Evolutionary conservation across 2,329 filamentous ascomycete genomes (phyloP), one percentile per base, ranked within the genome.

Genomic region (Cladophialophora immunda): DNA sequence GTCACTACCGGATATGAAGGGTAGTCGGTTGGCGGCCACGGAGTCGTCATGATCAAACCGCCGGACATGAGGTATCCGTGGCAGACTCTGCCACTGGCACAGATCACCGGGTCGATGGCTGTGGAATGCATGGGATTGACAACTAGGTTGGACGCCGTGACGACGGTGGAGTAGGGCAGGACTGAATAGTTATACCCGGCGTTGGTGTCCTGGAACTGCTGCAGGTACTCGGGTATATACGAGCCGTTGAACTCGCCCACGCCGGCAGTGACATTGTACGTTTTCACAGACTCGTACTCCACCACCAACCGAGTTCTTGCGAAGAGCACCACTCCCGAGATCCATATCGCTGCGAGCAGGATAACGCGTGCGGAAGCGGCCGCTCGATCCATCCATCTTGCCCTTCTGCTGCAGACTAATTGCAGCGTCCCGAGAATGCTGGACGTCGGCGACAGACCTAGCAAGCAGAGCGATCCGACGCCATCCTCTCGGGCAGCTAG

Each of bases 241-340:
- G 56, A 36, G 13, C 29, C 56, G 15, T 58, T 58, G 56, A 58
- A 58, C 13, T 19, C 7, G 29, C 56, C 32, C 1, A 58, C n/a
- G 11, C 56, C 56, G 32, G 29, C 56, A 7, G 56, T 58, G 56
- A 41, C 56, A 13, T 34, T 41, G n/a, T 58, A 58, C 6, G 56
- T 30, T 8, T 15, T n/a, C 11, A 58, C 25, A 7, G 56, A 41
- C 7, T 34, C 27, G n/a, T 55, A 55, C 17, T 9, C 53, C 30
- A 34, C 30, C 17, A 6, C 17, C 8, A 55, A 8, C 8, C 17
- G n/a, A 6, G 45, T 50, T 17, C 22, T 8, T 3, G 22, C 32
- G 32, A 34, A 34, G 7, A 34, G 13, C 13, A 34, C 32, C 7
- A 34, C 32, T 11, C 32, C 32, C 7, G 32, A 34, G 4, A 34